Evolutionary conservation across 139 green algal genomes (phyloP), one percentile per base, ranked within the genome.

Genomic region (Haematococcus sp.): DNA sequence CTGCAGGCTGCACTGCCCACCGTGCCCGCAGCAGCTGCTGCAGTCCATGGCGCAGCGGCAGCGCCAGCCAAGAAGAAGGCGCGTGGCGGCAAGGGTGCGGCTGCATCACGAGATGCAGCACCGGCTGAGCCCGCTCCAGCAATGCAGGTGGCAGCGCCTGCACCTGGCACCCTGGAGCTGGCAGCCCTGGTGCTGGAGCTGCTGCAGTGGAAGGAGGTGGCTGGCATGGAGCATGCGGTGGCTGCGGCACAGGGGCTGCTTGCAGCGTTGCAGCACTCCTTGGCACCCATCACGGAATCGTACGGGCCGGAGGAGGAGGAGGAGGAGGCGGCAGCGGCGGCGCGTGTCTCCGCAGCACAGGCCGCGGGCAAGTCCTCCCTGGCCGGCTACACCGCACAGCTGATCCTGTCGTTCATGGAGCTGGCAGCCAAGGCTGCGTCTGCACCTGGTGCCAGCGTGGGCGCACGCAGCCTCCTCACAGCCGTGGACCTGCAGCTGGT

Each of bases 171-270:
- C 2, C 49, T 79, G 1, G 32, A 64, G 2, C 55, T 68, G 46
- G 71, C 74, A 9, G 71, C 80, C 20, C 52, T 72, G 3, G 76
- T 73, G 30, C 73, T 92, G 70, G 88, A 91, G 83, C 40, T 93
- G 66, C 76, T 92, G 71, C 85, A 90, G 63, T 91, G 87, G 88
- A 87, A 87, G 7, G 52, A 70, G 34, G 75, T 87, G 1, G 0
- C 23, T n/a, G 31, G 58, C 2, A 20, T 31, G 15, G 54, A 64
- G 34, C 55, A 77, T 44, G 61, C 89, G 43, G 59, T 90, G 32
- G 35, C 31, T 2, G 74, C 82, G 16, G 43, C 74, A 22, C 78
- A 87, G 71, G 30, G 67, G 15, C 43, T 82, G 51, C 69, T 88
- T 15, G 28, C 16, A 0, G 32, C 31, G 28, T 66, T 86, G 71